A percentile compares a stretch with the other conserved stretches of the same genome.
phyloP scores from a whole-genome alignment of 177 flowering plant species.

The Tripterygium wilfordii region DNA sequence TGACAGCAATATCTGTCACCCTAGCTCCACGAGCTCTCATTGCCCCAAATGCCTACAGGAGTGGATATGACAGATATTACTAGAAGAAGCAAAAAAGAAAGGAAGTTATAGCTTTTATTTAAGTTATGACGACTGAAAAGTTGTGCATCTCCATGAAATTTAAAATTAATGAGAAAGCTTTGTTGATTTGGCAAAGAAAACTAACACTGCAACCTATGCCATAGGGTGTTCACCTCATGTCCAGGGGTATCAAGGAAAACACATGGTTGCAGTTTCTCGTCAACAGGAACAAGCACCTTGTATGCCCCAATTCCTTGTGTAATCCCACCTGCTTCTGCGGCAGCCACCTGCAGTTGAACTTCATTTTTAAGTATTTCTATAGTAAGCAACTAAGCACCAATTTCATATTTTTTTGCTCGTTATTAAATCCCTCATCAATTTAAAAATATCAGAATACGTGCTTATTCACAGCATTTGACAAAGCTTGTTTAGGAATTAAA shows the following conservation, averaged over 20 bases:
- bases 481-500: too few species aligned
- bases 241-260: conserved; percentile 99
- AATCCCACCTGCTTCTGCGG: conserved; percentile 97
- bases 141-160: neutral
- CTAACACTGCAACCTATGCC: neutral
- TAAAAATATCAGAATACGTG: too few species aligned
- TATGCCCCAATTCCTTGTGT: conserved; percentile 99
- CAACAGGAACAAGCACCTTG: conserved; percentile 76
- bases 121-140: neutral
- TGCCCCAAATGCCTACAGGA: conserved; percentile 90
- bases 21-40: conserved; percentile 99
- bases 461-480: too few species aligned
- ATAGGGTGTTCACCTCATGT: conserved; percentile 62
- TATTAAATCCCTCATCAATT: too few species aligned
- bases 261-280: conserved; percentile 73
- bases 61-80: conserved; percentile 6
- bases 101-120: conserved; percentile 5
- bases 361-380: too few species aligned
- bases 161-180: neutral
- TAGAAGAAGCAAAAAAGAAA: conserved; percentile 3
- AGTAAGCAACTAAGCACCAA: too few species aligned
- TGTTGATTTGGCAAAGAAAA: neutral
- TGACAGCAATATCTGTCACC: conserved; percentile 94
- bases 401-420: too few species aligned
- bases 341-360: conserved; percentile 75